These are phyloP conservation scores for Psidium friedrichsthalianum DNA, from an alignment of 345 rosid species.

Conservation along the genomic window DNA sequence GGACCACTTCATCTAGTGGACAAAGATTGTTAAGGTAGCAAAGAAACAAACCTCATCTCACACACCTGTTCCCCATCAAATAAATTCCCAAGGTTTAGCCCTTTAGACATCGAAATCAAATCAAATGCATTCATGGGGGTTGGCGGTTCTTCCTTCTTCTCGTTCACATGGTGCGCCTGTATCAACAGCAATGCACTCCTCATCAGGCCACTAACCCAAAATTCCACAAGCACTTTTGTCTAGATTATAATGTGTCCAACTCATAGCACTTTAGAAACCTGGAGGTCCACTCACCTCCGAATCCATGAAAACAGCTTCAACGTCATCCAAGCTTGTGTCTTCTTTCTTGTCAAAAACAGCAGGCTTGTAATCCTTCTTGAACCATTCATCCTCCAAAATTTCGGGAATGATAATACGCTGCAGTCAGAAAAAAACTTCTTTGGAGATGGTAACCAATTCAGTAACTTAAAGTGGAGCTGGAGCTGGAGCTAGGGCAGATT, in stretches of 20 bases:
- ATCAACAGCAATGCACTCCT: not conserved
- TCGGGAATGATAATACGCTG: slow-evolving; percentile 83
- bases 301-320: slow-evolving; percentile 91
- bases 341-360: slow-evolving; percentile 69
- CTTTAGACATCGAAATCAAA: slow-evolving; percentile 87
- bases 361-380: slow-evolving; percentile 70
- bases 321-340: slow-evolving; percentile 71
- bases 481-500: not conserved
- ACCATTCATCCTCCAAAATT: slow-evolving; percentile 88
- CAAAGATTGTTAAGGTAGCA: not conserved
- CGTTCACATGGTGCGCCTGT: slow-evolving; percentile 87
- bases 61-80: slow-evolving; percentile 76
- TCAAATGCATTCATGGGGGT: slow-evolving; percentile 83
- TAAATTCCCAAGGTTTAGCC: slow-evolving; percentile 77
- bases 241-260: not conserved
- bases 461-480: not conserved
- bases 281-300: slow-evolving; percentile 43
- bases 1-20: not conserved
- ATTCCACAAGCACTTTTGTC: not conserved
- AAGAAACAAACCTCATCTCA: not conserved
- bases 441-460: not conserved
- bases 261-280: not conserved
- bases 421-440: not conserved
- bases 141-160: slow-evolving; percentile 81
- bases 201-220: not conserved